phyloP scores from a whole-genome alignment of 495 filamentous ascomycete species.

The Talaromyces trachyspermus region DNA sequence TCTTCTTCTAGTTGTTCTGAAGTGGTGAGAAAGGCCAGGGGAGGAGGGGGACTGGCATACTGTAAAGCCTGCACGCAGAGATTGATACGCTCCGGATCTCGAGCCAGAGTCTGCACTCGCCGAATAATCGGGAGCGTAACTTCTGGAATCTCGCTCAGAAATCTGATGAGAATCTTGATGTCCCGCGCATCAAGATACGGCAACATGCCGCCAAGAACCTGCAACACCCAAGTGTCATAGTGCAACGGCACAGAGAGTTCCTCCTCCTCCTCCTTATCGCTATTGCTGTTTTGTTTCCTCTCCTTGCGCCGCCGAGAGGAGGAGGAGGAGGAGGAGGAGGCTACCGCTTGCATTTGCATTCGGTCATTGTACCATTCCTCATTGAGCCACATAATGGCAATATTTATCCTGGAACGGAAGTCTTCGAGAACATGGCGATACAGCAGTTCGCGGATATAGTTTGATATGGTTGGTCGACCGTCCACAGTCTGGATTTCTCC shows the following conservation, averaged over 20 bases:
- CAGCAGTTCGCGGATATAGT: conserved; percentile 69
- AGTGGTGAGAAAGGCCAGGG: no score
- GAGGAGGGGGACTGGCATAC: no score
- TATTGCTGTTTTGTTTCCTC: no score
- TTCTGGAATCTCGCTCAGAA: conserved; percentile 85
- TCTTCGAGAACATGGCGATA: conserved; percentile 83
- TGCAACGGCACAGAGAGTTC: conserved; percentile 37
- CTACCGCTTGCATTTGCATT: conserved; percentile 44
- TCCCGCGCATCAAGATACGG: conserved; percentile 83
- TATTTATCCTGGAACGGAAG: conserved; percentile 77
- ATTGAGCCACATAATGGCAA: conserved; percentile 84
- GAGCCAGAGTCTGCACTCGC: conserved; percentile 71
- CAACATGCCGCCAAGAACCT: conserved; percentile 77
- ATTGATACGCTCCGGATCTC: conserved; percentile 74
- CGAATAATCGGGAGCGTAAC: conserved; percentile 62
- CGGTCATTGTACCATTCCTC: conserved; percentile 98
- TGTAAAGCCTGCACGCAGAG: conserved; percentile 54
- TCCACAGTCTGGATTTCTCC: conserved; percentile 19
- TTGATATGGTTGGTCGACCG: conserved; percentile 35
- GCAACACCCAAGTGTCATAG: conserved; percentile 74
- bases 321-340: no score
- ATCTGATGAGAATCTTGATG: conserved; percentile 72
- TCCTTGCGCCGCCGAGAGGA: no score
- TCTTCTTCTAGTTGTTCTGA: no score
- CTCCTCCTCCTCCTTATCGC: conserved; percentile 34